phyloP scores from a whole-genome alignment of 192 early-diverging fungal species.

The Spizellomyces punctatus region DNA sequence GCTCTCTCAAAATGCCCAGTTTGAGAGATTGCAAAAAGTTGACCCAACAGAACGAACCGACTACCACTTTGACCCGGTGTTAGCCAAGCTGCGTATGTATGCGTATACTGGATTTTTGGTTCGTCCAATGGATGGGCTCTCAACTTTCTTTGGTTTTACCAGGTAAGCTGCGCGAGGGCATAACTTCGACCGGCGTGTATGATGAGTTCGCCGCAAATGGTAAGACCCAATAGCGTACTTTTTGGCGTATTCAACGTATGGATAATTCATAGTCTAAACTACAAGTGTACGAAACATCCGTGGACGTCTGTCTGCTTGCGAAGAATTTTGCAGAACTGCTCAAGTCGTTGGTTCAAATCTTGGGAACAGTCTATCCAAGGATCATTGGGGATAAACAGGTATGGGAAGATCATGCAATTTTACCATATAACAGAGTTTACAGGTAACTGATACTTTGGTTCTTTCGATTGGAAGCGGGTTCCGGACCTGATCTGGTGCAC shows the following conservation, averaged over 20 bases:
- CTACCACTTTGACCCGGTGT: conserved; percentile 20
- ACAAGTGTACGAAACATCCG: conserved; percentile 41
- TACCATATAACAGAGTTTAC: too few species aligned
- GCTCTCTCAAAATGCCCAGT: background rate
- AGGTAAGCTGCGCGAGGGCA: conserved; percentile 47
- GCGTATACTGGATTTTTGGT: background rate
- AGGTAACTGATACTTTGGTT: too few species aligned
- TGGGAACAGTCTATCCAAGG: conserved; percentile 31
- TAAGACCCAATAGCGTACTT: background rate
- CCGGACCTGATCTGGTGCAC: too few species aligned
- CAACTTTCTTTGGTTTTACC: background rate
- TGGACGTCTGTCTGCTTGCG: conserved; percentile 29
- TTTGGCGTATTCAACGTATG: background rate
- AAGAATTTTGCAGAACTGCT: conserved; percentile 44
- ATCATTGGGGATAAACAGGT: too few species aligned
- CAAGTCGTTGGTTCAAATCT: conserved; percentile 36
- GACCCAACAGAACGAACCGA: background rate
- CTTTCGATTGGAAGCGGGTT: too few species aligned
- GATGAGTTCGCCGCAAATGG: conserved; percentile 38
- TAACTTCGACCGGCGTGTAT: conserved; percentile 14
- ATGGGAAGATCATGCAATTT: too few species aligned
- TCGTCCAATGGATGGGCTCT: background rate
- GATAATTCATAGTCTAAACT: background rate
- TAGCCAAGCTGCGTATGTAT: conserved; percentile 31
- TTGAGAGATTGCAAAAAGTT: background rate